These are phyloP conservation scores for Eucalyptus caleyi DNA, from an alignment of 345 rosid genomes.

Conservation along the genomic window DNA sequence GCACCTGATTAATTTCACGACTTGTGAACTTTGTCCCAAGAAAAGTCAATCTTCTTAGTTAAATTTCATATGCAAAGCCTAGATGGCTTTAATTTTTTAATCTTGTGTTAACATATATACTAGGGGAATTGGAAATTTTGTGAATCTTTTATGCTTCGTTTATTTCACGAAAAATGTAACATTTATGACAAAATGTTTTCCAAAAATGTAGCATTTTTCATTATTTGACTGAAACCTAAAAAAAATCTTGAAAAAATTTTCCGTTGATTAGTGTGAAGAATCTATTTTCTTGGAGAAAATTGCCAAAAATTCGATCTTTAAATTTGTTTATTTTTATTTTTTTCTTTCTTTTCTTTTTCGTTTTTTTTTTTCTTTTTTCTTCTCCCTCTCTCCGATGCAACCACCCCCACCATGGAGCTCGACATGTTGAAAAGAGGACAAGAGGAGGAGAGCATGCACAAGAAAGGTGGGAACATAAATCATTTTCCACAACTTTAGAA, in stretches of 20 bases:
- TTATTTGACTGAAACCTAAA: rapidly evolving
- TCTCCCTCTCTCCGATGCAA: neutral
- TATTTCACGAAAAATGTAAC: no score
- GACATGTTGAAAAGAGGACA: neutral
- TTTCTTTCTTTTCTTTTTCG: rapidly evolving
- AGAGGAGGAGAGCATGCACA: rapidly evolving
- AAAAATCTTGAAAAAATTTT: no score
- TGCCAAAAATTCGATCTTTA: no score
- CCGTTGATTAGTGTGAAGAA: rapidly evolving
- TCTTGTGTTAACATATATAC: rapidly evolving
- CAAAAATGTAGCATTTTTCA: neutral
- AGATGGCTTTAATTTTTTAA: no score
- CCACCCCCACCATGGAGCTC: no score
- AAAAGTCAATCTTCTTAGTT: neutral
- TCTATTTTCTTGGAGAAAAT: no score
- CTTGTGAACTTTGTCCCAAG: neutral
- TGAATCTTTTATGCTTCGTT: rapidly evolving
- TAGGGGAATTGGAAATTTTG: neutral
- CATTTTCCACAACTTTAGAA: no score
- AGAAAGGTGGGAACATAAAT: rapidly evolving
- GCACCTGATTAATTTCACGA: neutral
- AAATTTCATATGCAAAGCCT: neutral
- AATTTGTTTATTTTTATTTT: no score
- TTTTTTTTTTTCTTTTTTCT: rapidly evolving
- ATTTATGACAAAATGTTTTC: rapidly evolving